Conservation (phyloP, 371 early-diverging fungal species). For the Circinella umbellata region DNA sequence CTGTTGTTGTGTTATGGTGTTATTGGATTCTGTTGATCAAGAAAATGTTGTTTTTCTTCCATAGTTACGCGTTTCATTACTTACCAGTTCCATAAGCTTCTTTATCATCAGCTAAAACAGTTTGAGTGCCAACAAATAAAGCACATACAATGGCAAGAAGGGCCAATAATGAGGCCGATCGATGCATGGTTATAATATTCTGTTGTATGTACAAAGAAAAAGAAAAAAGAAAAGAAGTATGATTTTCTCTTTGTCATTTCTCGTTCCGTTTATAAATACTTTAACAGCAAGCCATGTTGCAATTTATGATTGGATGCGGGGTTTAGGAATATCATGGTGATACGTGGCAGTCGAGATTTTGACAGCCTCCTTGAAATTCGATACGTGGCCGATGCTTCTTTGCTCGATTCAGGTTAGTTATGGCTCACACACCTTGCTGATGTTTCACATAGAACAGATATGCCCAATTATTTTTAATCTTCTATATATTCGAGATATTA, state of each 20-base stretch:
- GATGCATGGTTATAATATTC: slow-evolving; percentile 37
- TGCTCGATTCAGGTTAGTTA: not conserved
- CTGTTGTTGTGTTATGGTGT: no score
- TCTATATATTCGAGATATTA: no score
- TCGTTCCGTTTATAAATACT: slow-evolving; percentile 19
- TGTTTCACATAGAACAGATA: not conserved
- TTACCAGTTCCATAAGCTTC: slow-evolving; percentile 59
- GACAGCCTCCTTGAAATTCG: not conserved
- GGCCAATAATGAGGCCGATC: slow-evolving; percentile 45
- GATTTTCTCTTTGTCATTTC: not conserved
- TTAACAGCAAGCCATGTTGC: slow-evolving; percentile 40
- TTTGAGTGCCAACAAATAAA: slow-evolving; percentile 37
- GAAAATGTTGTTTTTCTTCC: not conserved
- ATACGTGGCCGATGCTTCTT: slow-evolving; percentile 2
- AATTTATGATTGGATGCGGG: slow-evolving; percentile 41
- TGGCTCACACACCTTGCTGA: not conserved
- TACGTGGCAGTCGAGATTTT: slow-evolving; percentile 14
- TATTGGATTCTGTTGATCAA: not conserved
- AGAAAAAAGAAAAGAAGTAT: slow-evolving; percentile 25
- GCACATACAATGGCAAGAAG: slow-evolving; percentile 49
- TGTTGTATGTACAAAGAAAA: slow-evolving; percentile 21
- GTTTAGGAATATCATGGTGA: slow-evolving; percentile 3
- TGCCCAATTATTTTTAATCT: not conserved
- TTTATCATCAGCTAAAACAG: slow-evolving; percentile 47
- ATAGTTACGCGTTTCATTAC: slow-evolving; percentile 6